Base-by-base conservation (phyloP, 768 basidiomycete genomes). In the Suillus lakei region DNA sequence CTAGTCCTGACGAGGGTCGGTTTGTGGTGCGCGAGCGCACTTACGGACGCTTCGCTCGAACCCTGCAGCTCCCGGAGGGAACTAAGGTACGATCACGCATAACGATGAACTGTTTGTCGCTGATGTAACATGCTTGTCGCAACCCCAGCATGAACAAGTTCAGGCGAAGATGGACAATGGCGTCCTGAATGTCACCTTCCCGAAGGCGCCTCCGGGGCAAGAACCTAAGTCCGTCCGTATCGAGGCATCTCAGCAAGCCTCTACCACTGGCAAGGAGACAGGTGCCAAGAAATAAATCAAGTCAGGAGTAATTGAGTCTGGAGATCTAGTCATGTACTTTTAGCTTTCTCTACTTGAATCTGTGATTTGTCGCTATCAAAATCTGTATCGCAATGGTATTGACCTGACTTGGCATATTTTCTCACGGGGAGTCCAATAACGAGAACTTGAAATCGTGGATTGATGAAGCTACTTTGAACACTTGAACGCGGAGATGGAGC, bases 21-120 rank as follows among this genome's bases (percentile, higher is more conserved):
- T 85, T 81, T 62, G 76, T 78, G 32, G 71, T 86, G 18, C 77
- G 77, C 18, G 86, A 86, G 72, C 76, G 84, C 43, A 75, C 75
- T 16, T 79, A 65, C 51, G 85, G 84, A 51, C 82, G 77, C 60
- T 85, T 85, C 73, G 77, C 81, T 38, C 73, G 85, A 21, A 80
- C 81, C 2, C 53, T 86, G 54, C 78, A 80, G 41, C 74, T 86
- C 41, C 85, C 86, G 12, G 63, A 75, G 43, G 84, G 84, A n/a
- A 74, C 81, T 43, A 82, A 85, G 80, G 84, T 83, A 66, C n/a
- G 34, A 56, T 38, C 23, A 38, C 36, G 15, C 13, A 9, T 9
- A 15, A 36, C 4, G 23, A 26, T 16, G 48, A 26, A 26, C 23
- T 26, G 26, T 21, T 34, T 5, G 34, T 36, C n/a, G n/a, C 54